Evolutionary conservation across 495 filamentous ascomycete genomes (phyloP).

Genomic region (Cenococcum geophilum): DNA sequence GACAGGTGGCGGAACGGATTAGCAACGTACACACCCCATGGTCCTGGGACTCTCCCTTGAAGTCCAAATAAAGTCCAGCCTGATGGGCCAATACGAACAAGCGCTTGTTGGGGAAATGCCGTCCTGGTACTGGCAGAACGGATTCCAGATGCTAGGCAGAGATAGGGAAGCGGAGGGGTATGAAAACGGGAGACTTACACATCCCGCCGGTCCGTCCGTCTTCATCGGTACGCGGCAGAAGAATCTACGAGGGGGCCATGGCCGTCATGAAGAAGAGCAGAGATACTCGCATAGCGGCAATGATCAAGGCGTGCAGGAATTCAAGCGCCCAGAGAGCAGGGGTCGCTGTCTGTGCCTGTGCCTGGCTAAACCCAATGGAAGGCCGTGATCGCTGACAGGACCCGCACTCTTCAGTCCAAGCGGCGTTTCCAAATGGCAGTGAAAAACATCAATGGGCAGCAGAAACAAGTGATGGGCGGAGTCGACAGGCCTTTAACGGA

Average conservation of each 20-base stretch:
- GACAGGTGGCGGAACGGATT: constrained; percentile 16
- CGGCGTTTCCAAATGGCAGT: not conserved
- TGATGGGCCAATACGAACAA: constrained; percentile 6
- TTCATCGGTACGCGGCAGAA: constrained; percentile 12
- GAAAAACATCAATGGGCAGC: not conserved
- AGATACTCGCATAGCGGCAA: not conserved
- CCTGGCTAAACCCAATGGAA: not conserved
- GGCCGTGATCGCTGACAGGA: not conserved
- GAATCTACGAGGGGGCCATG: not conserved
- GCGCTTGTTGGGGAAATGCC: not conserved
- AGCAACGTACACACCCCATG: constrained; percentile 14
- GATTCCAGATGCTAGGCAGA: not conserved
- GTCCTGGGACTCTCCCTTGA: constrained; percentile 6
- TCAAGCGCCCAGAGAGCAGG: not conserved
- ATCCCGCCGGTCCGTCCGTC: constrained; percentile 18
- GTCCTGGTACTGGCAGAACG: not conserved
- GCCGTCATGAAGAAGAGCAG: constrained; percentile 4
- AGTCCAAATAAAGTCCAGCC: constrained; percentile 26
- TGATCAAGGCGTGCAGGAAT: constrained; percentile 4
- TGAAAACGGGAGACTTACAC: constrained; percentile 19
- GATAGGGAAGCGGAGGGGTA: constrained; percentile 2
- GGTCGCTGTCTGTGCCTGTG: not conserved
- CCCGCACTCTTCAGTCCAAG: not conserved
- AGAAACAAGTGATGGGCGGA: not conserved
- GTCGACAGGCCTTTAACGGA: not conserved